These are phyloP conservation scores for Olyra latifolia DNA, from an alignment of 176 grass and related monocot genomes.

Conservation along the genomic window DNA sequence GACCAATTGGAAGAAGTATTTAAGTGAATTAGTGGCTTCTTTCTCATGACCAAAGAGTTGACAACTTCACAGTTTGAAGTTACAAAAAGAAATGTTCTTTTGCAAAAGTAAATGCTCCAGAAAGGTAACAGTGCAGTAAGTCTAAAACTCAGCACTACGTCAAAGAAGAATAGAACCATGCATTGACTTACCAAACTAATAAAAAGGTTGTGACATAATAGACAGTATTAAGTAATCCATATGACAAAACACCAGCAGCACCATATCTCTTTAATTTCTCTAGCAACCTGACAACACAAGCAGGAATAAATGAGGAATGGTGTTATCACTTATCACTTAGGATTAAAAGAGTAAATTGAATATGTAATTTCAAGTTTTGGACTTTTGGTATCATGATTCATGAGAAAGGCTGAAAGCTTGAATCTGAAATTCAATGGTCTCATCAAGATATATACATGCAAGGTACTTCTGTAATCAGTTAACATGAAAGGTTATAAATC, in stretches of 20 bases:
- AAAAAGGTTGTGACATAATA: conserved; percentile 90
- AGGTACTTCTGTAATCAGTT: background rate
- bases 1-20: background rate
- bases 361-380: background rate
- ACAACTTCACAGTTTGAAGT: background rate
- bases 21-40: background rate
- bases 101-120: conserved; percentile 9
- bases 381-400: background rate
- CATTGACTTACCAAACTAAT: conserved; percentile 76
- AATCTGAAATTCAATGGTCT: conserved; percentile 5
- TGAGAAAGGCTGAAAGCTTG: background rate
- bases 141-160: background rate
- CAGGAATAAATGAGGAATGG: background rate
- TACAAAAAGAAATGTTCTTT: conserved; percentile 6
- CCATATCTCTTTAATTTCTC: conserved; percentile 88
- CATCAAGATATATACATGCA: background rate
- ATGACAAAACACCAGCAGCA: conserved; percentile 80
- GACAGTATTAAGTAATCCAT: conserved; percentile 91
- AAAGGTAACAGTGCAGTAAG: background rate
- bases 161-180: background rate
- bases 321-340: background rate
- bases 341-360: background rate
- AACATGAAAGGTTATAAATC: background rate
- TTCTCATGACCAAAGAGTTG: background rate
- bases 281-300: conserved; percentile 52